A percentile compares a stretch with the other conserved stretches of the same genome.
phyloP scores from a whole-genome alignment of 2,329 filamentous ascomycete species.

The Dendrostoma leiphaemia region DNA sequence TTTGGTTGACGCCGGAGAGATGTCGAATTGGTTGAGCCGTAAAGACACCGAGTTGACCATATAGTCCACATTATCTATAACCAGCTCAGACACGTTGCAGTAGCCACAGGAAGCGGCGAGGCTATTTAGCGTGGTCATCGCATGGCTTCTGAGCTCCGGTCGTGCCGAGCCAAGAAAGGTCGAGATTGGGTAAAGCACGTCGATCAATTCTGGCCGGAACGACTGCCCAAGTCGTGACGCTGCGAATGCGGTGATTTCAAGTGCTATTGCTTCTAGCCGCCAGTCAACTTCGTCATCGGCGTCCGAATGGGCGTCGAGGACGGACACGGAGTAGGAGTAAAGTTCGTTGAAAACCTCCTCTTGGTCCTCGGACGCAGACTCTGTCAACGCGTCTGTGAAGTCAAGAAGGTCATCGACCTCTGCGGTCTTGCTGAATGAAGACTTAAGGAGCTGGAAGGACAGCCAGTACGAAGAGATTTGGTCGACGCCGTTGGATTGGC shows the following conservation, averaged over 20 bases:
- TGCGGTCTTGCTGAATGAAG: constrained; percentile 47
- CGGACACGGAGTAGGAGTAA: constrained; percentile 64
- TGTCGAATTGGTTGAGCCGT: constrained; percentile 86
- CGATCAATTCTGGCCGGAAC: constrained; percentile 84
- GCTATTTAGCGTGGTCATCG: constrained; percentile 78
- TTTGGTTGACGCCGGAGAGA: constrained; percentile 86
- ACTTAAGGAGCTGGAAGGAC: constrained; percentile 67
- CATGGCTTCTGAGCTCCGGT: constrained; percentile 70
- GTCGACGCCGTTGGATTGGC: constrained; percentile 54
- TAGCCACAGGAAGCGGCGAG: constrained; percentile 78
- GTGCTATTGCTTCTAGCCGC: constrained; percentile 72
- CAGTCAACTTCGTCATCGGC: constrained; percentile 52
- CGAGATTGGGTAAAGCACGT: constrained; percentile 86
- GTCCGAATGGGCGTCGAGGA: constrained; percentile 56
- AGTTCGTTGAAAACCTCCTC: constrained; percentile 59
- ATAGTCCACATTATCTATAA: constrained; percentile 92
- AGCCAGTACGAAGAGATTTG: constrained; percentile 79
- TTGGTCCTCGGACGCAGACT: constrained; percentile 38
- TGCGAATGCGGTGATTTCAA: constrained; percentile 78
- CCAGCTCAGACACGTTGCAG: constrained; percentile 67
- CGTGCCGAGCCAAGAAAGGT: constrained; percentile 78
- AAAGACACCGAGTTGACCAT: constrained; percentile 90
- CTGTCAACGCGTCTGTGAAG: constrained; percentile 39
- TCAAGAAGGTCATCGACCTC: constrained; percentile 68
- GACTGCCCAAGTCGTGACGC: constrained; percentile 63